These are phyloP conservation scores for Plasmodium ovale DNA, from an alignment of 169 alveolate genomes.

Conservation along the genomic window DNA sequence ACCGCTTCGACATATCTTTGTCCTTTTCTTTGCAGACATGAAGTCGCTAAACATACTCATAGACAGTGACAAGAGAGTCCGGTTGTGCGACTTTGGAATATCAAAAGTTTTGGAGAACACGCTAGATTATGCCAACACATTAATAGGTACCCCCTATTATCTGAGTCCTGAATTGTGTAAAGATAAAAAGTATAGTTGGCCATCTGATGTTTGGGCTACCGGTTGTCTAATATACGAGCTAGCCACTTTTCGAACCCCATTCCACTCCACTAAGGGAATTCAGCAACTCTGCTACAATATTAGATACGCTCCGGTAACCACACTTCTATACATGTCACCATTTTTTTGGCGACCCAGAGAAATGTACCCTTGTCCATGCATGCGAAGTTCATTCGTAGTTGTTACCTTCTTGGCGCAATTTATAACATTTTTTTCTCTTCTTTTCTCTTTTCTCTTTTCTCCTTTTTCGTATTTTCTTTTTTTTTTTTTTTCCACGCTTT, in stretches of 20 bases:
- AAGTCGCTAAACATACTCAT: conserved; percentile 93
- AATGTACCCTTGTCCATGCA: background rate
- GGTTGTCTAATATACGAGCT: conserved; percentile 94
- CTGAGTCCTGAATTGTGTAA: conserved; percentile 98
- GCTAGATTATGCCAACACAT: conserved; percentile 95
- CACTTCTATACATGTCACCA: too few species aligned
- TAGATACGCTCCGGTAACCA: conserved; percentile 84
- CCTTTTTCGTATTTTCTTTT: background rate
- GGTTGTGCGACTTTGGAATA: conserved; percentile 95
- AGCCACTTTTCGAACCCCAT: conserved; percentile 88
- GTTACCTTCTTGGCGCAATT: background rate
- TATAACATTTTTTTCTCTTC: background rate
- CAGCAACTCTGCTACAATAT: conserved; percentile 85
- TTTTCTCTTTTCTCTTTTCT: background rate
- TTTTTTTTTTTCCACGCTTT: background rate
- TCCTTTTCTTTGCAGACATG: conserved; percentile 76
- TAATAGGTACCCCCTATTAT: conserved; percentile 99
- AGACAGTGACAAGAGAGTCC: conserved; percentile 88
- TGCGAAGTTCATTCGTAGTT: background rate
- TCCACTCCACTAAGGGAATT: conserved; percentile 88
- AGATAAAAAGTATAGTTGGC: conserved; percentile 97
- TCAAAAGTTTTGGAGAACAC: conserved; percentile 94
- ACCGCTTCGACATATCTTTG: background rate
- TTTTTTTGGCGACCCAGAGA: background rate
- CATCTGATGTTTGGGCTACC: conserved; percentile 99